Conservation (phyloP, 805 yeast species). For the Candida orba region DNA sequence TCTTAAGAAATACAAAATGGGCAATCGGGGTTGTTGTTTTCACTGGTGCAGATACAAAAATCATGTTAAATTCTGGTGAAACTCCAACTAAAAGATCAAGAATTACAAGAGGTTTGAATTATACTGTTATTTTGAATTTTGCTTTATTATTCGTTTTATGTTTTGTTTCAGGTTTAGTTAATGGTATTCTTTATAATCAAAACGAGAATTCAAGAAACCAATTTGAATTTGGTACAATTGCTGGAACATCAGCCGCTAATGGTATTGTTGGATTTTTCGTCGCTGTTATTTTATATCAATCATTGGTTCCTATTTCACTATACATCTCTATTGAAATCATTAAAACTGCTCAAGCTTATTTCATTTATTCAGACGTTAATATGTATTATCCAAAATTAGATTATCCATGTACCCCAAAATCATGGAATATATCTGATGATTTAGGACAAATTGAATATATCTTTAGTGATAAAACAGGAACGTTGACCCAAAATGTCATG, state of each 20-base stretch:
- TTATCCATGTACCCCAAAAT: constrained; percentile 76
- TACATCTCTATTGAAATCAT: constrained; percentile 78
- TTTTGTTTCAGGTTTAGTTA: constrained; percentile 61
- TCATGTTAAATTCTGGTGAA: constrained; percentile 72
- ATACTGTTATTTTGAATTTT: constrained; percentile 63
- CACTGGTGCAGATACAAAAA: constrained; percentile 75
- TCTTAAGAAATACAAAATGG: constrained; percentile 79
- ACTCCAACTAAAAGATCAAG: constrained; percentile 75
- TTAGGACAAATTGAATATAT: constrained; percentile 81
- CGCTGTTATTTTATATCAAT: constrained; percentile 67
- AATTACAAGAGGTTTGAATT: constrained; percentile 65
- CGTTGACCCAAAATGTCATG: constrained; percentile 79
- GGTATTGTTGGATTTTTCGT: constrained; percentile 72
- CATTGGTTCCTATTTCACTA: constrained; percentile 76
- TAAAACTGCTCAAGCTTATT: constrained; percentile 75
- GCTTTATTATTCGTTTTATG: constrained; percentile 56
- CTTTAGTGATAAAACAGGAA: constrained; percentile 81
- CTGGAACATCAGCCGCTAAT: constrained; percentile 55
- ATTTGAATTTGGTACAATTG: constrained; percentile 66
- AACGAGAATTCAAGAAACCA: constrained; percentile 45
- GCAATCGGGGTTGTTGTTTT: constrained; percentile 68
- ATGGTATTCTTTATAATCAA: constrained; percentile 55
- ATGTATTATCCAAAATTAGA: constrained; percentile 66
- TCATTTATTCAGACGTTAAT: constrained; percentile 66
- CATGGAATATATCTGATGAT: constrained; percentile 84